Base-by-base conservation (phyloP, 202 grass and related monocot species). In the Zoysia matrella region DNA sequence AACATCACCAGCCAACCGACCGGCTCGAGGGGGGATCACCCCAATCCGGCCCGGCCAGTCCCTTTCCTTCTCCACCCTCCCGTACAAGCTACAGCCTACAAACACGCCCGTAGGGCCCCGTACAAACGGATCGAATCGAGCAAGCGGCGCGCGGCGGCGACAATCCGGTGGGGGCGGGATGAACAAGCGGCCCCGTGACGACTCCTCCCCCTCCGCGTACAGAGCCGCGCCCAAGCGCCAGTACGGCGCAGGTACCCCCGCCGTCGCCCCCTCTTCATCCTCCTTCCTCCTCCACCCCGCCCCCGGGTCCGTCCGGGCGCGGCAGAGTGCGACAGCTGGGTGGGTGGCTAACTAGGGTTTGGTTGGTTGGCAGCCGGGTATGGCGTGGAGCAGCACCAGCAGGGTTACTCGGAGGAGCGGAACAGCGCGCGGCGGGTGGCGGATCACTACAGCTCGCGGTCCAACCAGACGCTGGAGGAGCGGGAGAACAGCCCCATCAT, bases 401-500 rank as follows among this genome's bases (percentile, higher is more conserved):
- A 81, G 48, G 84, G 69, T 4, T 72, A 60, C 63, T 81, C 60
- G 55, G 92, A 95, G 40, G 95, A 98, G 52, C 85, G 72, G 51
- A 85, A 12, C 51, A 89, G 79, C 67, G 85, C 88, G 47, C 78
- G 61, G 69, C 88, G 69, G 7, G 95, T 98, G 73, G 95, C 92
- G 53, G 95, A 98, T 45, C 95, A 98, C 80, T 98, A 98, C 84
- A 98, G 95, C 75, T 87, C 95, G 47, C 86, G 95, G 52, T 95
- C 92, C 67, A 98, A 98, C 78, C 95, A 98, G 89, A 95, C 95
- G 68, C 92, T 98, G 40, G 89, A 98, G 89, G 89, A 98, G 80
- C 88, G 95, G 13, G 95, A 93, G 86, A 94, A 88, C 52, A 98
- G 92, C 72, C 95, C 95, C 60, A 98, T 95, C 81, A 98, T 98